Evolutionary conservation across 352 stramenopile genomes (phyloP).

Genomic region (Pythium rishiriense): DNA sequence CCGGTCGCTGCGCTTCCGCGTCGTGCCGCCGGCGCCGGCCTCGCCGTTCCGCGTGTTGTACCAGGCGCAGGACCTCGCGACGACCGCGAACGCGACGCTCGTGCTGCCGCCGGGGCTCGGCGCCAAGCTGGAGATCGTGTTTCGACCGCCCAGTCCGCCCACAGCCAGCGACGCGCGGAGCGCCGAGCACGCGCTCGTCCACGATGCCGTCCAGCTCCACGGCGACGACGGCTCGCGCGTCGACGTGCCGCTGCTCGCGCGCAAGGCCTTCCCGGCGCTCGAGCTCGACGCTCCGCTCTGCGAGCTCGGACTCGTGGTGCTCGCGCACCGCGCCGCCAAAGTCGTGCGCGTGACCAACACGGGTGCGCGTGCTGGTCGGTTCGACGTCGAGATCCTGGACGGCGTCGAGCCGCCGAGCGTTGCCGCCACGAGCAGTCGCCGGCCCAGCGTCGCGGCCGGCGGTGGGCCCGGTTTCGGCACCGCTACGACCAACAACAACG

Average conservation of each 20-base stretch:
- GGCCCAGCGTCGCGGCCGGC: slow-evolving; percentile 1
- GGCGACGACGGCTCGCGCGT: slow-evolving; percentile 59
- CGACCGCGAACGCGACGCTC: slow-evolving; percentile 64
- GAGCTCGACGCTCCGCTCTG: slow-evolving; percentile 54
- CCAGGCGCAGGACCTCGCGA: slow-evolving; percentile 55
- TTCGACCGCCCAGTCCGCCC: slow-evolving; percentile 27
- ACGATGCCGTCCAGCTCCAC: slow-evolving; percentile 61
- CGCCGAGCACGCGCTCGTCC: slow-evolving; percentile 39
- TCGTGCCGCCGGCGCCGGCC: slow-evolving; percentile 47
- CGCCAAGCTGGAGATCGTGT: slow-evolving; percentile 66
- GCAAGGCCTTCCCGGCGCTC: slow-evolving; percentile 51
- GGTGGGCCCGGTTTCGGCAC: not conserved
- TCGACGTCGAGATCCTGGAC: slow-evolving; percentile 56
- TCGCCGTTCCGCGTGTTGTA: slow-evolving; percentile 65
- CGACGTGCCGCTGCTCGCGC: slow-evolving; percentile 62
- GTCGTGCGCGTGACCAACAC: slow-evolving; percentile 60
- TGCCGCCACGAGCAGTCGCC: not conserved
- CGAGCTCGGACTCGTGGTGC: slow-evolving; percentile 68
- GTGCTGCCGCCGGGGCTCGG: slow-evolving; percentile 61
- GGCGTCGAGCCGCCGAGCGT: not conserved
- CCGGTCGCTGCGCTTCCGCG: slow-evolving; percentile 56
- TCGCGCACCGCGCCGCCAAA: slow-evolving; percentile 50
- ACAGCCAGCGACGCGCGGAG: slow-evolving; percentile 13
- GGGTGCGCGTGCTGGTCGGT: slow-evolving; percentile 37
- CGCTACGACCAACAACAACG: not conserved